These are phyloP conservation scores for Colletotrichum agaves DNA, from an alignment of 2,329 filamentous ascomycete genomes.

Conservation along the genomic window DNA sequence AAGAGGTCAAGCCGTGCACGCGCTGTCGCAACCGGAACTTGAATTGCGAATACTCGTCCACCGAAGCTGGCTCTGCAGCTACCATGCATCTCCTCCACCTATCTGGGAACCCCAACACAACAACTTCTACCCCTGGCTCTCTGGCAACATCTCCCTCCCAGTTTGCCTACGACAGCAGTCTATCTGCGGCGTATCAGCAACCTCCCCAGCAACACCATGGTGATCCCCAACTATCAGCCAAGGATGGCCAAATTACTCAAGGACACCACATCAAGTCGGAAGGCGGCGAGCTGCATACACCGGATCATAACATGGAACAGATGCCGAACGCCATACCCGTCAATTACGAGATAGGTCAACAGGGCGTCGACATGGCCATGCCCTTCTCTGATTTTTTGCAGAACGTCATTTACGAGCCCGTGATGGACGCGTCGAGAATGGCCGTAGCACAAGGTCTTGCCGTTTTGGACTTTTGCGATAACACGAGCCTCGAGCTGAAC, in stretches of 20 bases:
- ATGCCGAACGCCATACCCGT: slow-evolving; percentile 24
- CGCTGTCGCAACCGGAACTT: slow-evolving; percentile 60
- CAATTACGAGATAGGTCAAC: slow-evolving; percentile 33
- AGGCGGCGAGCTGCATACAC: slow-evolving; percentile 48
- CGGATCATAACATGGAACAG: slow-evolving; percentile 47
- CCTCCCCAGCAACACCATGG: slow-evolving; percentile 35
- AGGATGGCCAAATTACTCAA: slow-evolving; percentile 43
- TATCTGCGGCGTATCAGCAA: slow-evolving; percentile 40
- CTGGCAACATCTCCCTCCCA: slow-evolving; percentile 39
- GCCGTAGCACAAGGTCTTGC: slow-evolving; percentile 53
- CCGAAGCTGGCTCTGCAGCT: slow-evolving; percentile 52
- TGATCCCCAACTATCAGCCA: slow-evolving; percentile 39
- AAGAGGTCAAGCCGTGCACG: slow-evolving; percentile 64
- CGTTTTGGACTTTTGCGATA: slow-evolving; percentile 62
- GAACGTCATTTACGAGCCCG: slow-evolving; percentile 61
- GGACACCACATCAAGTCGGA: slow-evolving; percentile 46
- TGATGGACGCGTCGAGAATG: slow-evolving; percentile 48
- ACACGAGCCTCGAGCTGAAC: slow-evolving; percentile 61
- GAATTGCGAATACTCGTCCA: slow-evolving; percentile 53
- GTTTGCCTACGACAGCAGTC: slow-evolving; percentile 35
- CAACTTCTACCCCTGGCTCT: slow-evolving; percentile 36
- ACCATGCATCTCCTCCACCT: slow-evolving; percentile 57
- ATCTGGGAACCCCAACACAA: slow-evolving; percentile 49
- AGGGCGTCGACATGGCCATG: slow-evolving; percentile 38
- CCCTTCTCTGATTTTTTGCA: slow-evolving; percentile 63